Conservation (phyloP, 179 eudicot species). For the Corrigiola litoralis region DNA sequence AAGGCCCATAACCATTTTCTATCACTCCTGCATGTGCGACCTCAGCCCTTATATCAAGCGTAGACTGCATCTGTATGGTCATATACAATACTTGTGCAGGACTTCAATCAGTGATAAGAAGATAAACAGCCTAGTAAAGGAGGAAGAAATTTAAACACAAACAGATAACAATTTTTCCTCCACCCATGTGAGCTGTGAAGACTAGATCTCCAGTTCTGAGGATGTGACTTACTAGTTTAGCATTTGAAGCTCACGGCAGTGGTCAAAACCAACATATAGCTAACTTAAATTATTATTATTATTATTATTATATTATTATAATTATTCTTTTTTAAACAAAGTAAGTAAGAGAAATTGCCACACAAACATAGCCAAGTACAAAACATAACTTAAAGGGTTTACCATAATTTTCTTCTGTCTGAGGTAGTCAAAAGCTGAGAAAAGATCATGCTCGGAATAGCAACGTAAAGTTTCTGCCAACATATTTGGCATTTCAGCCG, state of each 20-base stretch:
- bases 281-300: no score
- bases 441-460: conserved; percentile 89
- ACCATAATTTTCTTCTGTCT: conserved; percentile 87
- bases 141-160: not conserved
- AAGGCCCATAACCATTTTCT: no score
- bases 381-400: conserved; percentile 18
- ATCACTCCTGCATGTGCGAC: no score
- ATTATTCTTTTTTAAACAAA: not conserved
- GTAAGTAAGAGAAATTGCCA: not conserved
- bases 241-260: not conserved
- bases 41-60: no score
- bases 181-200: not conserved
- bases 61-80: no score
- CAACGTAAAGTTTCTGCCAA: conserved; percentile 81
- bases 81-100: not conserved
- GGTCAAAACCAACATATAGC: not conserved
- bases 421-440: conserved; percentile 87
- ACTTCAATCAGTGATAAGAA: no score
- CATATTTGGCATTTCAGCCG: conserved; percentile 64
- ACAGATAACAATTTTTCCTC: not conserved
- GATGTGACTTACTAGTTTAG: not conserved
- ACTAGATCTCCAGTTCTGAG: not conserved
- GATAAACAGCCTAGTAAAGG: not conserved
- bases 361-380: not conserved
- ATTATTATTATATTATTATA: no score